Evolutionary conservation across 768 basidiomycete species (phyloP), one percentile per base, ranked within the genome.

Genomic region (Hebeloma cylindrosporum): DNA sequence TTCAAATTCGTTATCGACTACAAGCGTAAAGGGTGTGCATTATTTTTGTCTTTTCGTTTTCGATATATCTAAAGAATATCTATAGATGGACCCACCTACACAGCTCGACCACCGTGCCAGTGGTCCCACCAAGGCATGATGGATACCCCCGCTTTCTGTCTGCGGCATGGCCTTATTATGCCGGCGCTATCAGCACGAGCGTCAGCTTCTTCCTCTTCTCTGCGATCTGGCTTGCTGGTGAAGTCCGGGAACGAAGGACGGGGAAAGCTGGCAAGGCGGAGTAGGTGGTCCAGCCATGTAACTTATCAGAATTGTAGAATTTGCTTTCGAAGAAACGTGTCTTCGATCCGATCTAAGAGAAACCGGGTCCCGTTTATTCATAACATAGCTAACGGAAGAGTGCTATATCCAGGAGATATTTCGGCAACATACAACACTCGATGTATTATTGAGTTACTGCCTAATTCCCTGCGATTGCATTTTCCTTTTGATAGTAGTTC

Each of bases 131-230:
- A 17, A 74, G 90, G 34, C 96, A 98, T 68, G 93, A 99, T 65
- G 88, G 86, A 35, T 96, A 97, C 63, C 91, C 93, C 3, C 83
- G 96, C 20, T 99, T 96, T 80, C 77, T 99, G 56, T 85, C 82
- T 34, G 93, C 93, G 2, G 96, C 96, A 5, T 93, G 88, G 88
- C 95, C 96, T 0, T 99, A 95, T 63, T 99, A 99, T 54, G 73
- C 75, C 0, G 90, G 93, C 26, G 91, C 94, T 5, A 80, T 94
- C 59, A 92, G 89, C 70, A 94, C 92, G 0, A 87, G 86, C 54
- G 63, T 82, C 2, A 91, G 80, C 0, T 96, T 96, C 68, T 69
- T 95, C 57, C 51, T 93, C 13, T 99, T 99, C 67, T 83, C 85
- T 8, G 79, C 82, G 0, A 60, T 95, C 16, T 99, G 93, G 91